Evolutionary conservation across 2,329 filamentous ascomycete genomes (phyloP).

Genomic region (Grosmannia clavigera): DNA sequence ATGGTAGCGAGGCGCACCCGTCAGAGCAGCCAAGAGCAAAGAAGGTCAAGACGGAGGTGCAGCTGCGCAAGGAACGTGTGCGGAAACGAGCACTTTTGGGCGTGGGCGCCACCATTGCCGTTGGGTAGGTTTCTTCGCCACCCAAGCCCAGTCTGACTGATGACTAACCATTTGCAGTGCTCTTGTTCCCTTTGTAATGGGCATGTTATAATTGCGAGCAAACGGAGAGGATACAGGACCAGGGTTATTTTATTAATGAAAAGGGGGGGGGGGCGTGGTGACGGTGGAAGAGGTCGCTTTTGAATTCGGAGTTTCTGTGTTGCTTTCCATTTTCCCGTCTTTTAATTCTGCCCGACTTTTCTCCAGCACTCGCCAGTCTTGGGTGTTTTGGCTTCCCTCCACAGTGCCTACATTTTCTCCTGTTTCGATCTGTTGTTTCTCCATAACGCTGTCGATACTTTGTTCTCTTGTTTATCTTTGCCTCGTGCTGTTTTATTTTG

Average conservation of each 20-base stretch:
- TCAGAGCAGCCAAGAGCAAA: constrained; percentile 34
- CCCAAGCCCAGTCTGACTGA: neutral
- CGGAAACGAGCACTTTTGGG: constrained; percentile 77
- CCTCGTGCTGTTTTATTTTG: neutral
- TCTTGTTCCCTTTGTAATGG: constrained; percentile 16
- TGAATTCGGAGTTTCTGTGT: neutral
- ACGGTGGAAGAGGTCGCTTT: neutral
- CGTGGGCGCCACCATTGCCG: constrained; percentile 71
- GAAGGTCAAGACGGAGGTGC: constrained; percentile 68
- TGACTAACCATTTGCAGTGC: constrained; percentile 11
- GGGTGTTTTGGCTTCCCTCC: neutral
- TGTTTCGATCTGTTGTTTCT: neutral
- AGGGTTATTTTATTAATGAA: neutral
- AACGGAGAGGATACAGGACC: neutral
- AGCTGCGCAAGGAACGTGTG: constrained; percentile 75
- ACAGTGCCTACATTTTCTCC: neutral
- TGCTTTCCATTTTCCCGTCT: neutral
- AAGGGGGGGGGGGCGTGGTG: neutral
- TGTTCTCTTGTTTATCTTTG: neutral
- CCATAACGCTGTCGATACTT: neutral
- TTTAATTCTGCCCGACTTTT: neutral
- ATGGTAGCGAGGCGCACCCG: constrained; percentile 16
- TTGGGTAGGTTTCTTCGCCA: constrained; percentile 58
- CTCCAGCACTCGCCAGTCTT: neutral
- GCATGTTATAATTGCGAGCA: constrained; percentile 11